A percentile compares a stretch with the other conserved stretches of the same genome.
These are phyloP conservation scores for Apostasia ramifera DNA, from an alignment of 106 monocot genomes.

Conservation along the genomic window DNA sequence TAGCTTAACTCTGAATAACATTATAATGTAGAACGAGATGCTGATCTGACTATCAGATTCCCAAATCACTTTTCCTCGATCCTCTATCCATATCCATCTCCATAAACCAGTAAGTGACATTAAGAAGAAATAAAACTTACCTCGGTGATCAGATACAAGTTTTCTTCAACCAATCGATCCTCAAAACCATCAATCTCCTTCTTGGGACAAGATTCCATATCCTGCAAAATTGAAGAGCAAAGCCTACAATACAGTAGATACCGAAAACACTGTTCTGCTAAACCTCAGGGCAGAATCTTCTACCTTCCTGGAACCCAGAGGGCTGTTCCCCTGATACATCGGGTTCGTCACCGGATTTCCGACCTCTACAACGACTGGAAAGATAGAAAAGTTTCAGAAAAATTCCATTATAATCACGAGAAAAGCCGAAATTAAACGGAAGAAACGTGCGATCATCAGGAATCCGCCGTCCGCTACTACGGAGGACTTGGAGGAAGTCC, in stretches of 20 bases:
- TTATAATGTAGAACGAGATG: not conserved
- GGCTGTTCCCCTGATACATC: constrained; percentile 42
- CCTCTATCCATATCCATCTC: not conserved
- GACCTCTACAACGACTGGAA: constrained; percentile 37
- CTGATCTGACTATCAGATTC: not conserved
- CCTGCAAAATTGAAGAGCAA: constrained; percentile 25
- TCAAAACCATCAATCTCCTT: constrained; percentile 40
- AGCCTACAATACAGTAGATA: not conserved
- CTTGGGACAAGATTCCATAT: constrained; percentile 82
- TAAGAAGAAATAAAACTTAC: constrained; percentile 14
- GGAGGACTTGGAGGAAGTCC: constrained; percentile 42
- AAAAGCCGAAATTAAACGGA: not conserved
- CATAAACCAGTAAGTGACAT: not conserved
- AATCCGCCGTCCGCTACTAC: constrained; percentile 39
- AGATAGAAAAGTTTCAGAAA: constrained; percentile 17
- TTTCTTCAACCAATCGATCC: constrained; percentile 69
- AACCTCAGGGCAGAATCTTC: not conserved
- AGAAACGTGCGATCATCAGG: constrained; percentile 24
- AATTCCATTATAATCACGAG: not conserved
- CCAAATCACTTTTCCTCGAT: not conserved
- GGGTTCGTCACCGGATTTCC: constrained; percentile 58
- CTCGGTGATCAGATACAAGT: constrained; percentile 79
- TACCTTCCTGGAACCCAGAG: constrained; percentile 25
- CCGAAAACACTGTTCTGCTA: not conserved
- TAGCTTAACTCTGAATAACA: not conserved